Conservation (phyloP, 441 rosid species). For the Adansonia rubrostipa region DNA sequence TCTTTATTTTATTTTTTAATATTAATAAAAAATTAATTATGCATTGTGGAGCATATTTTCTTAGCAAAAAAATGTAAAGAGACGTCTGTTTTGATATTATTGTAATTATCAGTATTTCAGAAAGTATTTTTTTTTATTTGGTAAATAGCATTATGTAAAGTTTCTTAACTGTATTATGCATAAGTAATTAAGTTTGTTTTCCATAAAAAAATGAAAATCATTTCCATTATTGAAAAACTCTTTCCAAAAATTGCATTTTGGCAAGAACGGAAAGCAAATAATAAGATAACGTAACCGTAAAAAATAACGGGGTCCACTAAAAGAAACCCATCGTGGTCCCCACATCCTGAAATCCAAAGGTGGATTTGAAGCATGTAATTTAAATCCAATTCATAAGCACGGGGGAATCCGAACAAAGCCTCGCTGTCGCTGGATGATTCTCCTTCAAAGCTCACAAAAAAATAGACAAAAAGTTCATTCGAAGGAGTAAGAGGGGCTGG, state of each 20-base stretch:
- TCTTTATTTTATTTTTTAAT: no score
- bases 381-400: slow-evolving; percentile 41
- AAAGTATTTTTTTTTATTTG: no score
- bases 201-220: no score
- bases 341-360: slow-evolving; percentile 25
- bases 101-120: no score
- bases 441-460: slow-evolving; percentile 34
- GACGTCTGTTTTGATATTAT: no score
- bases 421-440: slow-evolving; percentile 32
- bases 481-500: background rate
- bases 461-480: background rate
- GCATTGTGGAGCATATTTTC: no score
- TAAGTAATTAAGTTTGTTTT: background rate
- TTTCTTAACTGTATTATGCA: no score
- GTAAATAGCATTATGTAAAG: no score
- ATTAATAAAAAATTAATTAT: no score
- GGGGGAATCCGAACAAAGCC: slow-evolving; percentile 45
- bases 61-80: no score
- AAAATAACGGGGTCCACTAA: slow-evolving; percentile 19
- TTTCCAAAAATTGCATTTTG: background rate
- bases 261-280: background rate
- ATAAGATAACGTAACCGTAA: background rate
- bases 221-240: background rate
- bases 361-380: slow-evolving; percentile 44
- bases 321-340: slow-evolving; percentile 23